Evolutionary conservation across 2,329 filamentous ascomycete genomes (phyloP), one percentile per base, ranked within the genome.

Genomic region (Cyphellophora attinorum): DNA sequence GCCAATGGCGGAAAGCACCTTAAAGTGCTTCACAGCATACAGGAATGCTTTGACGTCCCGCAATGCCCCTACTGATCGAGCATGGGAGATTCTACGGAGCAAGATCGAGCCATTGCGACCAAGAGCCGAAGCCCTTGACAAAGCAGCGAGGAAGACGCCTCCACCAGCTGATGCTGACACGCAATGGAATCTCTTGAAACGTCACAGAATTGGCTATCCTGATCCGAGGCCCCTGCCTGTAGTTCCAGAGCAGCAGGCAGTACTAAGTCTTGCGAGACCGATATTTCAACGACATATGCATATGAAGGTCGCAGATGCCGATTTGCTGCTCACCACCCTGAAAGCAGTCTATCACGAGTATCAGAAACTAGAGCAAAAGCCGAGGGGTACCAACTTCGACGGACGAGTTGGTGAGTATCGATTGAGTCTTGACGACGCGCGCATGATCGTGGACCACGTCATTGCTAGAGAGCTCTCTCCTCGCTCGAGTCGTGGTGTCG

Each of bases 21-120:
- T 64, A 39, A 50, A 56, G 38, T 50, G 48, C 15, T 63, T 62
- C 37, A 49, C 55, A 1, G 57, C 58, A 1, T 65, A 59, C 41
- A 51, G 54, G 12, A 51, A 54, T 15, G 53, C 58, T 13, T 46
- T 63, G 19, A 53, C 55, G 14, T 54, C 59, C 27, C 59, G 57
- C 16, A 30, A 38, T 23, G 25, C 36, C 6, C 44, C 51, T 6
- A 54, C 48, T 21, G 39, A 47, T 3, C 46, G 51, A 29, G 43
- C 49, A 6, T 57, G 54, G 53, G 42, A 45, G 12, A 36, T 41
- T 10, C 41, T 57, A 16, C 33, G 38, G 31, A 18, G 33, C 5
- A 57, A 57, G 34, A 42, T 57, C 17, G 30, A 41, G 15, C 34
- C 39, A 10, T 47, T 51, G 15, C 41, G 51, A 28, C 39, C 29